Percentiles rank a stretch among this genome's conserved stretches.
Evolutionary conservation across 257 asterid genomes (phyloP).

Genomic region (Paulownia fortunei): DNA sequence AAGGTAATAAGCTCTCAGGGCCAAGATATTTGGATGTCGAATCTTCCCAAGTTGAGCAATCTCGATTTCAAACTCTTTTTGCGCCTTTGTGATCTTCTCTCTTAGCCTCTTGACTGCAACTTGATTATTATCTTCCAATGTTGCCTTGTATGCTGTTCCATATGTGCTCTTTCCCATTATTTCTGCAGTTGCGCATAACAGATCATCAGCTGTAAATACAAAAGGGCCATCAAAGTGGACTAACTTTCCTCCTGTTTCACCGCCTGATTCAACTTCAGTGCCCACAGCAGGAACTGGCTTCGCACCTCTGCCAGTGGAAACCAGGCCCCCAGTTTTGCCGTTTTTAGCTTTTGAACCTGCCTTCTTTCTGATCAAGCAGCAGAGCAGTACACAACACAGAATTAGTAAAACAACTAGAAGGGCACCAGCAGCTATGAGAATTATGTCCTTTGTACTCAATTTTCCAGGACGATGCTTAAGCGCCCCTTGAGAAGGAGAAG

Average conservation of each 20-base stretch:
- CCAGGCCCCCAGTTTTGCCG: slow-evolving; percentile 22
- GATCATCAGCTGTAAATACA: slow-evolving; percentile 86
- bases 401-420: slow-evolving; percentile 34
- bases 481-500: slow-evolving; percentile 48
- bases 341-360: slow-evolving; percentile 36
- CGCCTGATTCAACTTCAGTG: slow-evolving; percentile 49
- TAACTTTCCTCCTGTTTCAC: slow-evolving; percentile 85
- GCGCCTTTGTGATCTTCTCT: slow-evolving; percentile 86
- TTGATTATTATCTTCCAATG: slow-evolving; percentile 75
- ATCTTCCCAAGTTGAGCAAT: slow-evolving; percentile 83
- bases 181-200: slow-evolving; percentile 93
- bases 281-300: slow-evolving; percentile 48
- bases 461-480: slow-evolving; percentile 32
- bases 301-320: slow-evolving; percentile 23
- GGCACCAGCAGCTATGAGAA: slow-evolving; percentile 52
- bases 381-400: slow-evolving; percentile 49
- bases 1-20: slow-evolving; percentile 86
- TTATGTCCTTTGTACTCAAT: slow-evolving; percentile 53
- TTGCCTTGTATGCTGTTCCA: slow-evolving; percentile 93
- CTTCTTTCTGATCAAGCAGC: slow-evolving; percentile 52
- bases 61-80: slow-evolving; percentile 82
- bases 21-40: slow-evolving; percentile 69
- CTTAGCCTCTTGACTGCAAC: slow-evolving; percentile 91
- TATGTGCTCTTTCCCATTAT: slow-evolving; percentile 90
- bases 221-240: slow-evolving; percentile 94